Base-by-base conservation (phyloP, 495 filamentous ascomycete species). In the Xanthoparmelia taractica region DNA sequence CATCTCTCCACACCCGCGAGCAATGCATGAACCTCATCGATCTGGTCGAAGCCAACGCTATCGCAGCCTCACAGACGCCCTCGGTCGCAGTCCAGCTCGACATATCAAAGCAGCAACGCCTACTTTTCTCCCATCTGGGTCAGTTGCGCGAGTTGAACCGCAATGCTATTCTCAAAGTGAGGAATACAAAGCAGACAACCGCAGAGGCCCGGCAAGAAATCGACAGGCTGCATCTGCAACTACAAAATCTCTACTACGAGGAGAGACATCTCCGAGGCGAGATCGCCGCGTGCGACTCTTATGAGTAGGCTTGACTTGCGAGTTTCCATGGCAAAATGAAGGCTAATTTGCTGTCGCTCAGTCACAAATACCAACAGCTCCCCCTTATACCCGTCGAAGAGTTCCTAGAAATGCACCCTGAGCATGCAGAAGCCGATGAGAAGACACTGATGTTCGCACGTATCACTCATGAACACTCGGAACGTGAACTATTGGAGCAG, bases 201-300 rank as follows among this genome's bases (percentile, higher is more conserved):
- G 87, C 88, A 36, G 91, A 96, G 71, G 88, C 86, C 37, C 85
- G 93, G 31, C 87, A 91, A 71, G 92, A 96, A 74, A 90, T 97
- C 59, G 94, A 98, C 71, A 83, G 85, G 59, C 79, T 97, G 63
- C 92, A 97, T 76, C 82, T 98, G 25, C 87, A 95, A 71, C 79
- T 97, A 34, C 92, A 97, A 73, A 98, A 98, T 72, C 79, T 98
- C 31, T 93, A 95, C 74, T 98, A 98, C 73, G 94, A 98, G 73
- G 91, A 96, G 73, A 81, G 89, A 63, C 90, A 96, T 75, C 77
- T 98, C 63, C 83, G 86, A 54, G 90, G 90, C 29, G 95, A 98
- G 75, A 97, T 98, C 66, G 78, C 82, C 4, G 92, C 89, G 37
- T 97, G 95, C 75, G 89, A 94, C 70, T 86, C 85, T 43, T 97